Base-by-base conservation (phyloP, 306 rosid species). In the Ammopiptanthus mongolicus region DNA sequence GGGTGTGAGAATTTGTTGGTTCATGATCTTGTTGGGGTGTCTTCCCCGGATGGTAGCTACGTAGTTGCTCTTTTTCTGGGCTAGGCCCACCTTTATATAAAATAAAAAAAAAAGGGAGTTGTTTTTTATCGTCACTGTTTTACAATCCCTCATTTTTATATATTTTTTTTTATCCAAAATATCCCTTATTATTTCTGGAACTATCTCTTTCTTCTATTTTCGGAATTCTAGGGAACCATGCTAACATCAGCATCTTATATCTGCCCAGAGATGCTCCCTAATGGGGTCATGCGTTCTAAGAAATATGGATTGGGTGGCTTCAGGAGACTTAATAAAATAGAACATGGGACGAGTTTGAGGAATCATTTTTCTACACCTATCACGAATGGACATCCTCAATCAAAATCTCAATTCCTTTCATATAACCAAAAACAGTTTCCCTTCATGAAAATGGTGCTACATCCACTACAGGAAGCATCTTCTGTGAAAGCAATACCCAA, bases 211-310 rank as follows among this genome's bases (percentile, higher is more conserved):
- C n/a, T n/a, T n/a, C n/a, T n/a, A n/a, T n/a, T n/a, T n/a, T n/a
- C n/a, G n/a, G n/a, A n/a, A 69, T 87, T 73, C 82, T 85, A 80
- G 22, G 92, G 84, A 73, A 77, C 81, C 72, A 65, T 80, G 66
- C 74, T 77, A 41, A 10, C 87, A 21, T 55, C 86, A 7, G 60
- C 91, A 10, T 86, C 98, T 63, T 88, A 88, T 69, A 83, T 91
- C 64, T 82, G 87, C 87, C 91, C 85, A 42, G 98, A 93, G 23
- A 72, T 89, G 71, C 86, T 86, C 51, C 89, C 91, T 3, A 61
- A 78, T 69, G 85, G 79, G 29, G 64, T 79, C 71, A 50, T 78
- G 60, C 64, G 48, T 71, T 76, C 89, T 7, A 88, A 83, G 22
- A 85, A 78, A 72, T 80, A 79, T 76, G 90, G 84, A 65, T 47